These are phyloP conservation scores for Rhizoclosmatium globosum DNA, from an alignment of 192 early-diverging fungal genomes.

Conservation along the genomic window DNA sequence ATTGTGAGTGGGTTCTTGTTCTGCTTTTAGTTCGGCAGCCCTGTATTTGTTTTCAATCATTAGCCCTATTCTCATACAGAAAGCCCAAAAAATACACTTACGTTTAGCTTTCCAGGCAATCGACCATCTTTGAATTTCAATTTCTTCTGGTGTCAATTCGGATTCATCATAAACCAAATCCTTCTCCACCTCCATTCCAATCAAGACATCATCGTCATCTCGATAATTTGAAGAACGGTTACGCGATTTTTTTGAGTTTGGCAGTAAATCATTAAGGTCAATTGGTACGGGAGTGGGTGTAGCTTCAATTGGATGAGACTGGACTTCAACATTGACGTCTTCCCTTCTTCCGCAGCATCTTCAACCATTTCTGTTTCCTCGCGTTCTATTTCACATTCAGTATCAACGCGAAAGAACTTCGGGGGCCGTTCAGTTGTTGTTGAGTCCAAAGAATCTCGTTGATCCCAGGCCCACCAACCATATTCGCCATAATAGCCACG, in stretches of 20 bases:
- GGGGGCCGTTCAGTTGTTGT: neutral
- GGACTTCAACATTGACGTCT: no score
- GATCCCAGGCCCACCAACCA: conserved; percentile 37
- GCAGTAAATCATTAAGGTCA: neutral
- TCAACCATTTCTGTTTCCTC: neutral
- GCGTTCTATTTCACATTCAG: neutral
- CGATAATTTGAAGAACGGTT: neutral
- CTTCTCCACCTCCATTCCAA: conserved; percentile 37
- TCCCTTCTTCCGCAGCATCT: no score
- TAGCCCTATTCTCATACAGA: neutral
- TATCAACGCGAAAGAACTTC: neutral
- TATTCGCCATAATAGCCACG: conserved; percentile 14
- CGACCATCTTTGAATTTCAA: conserved; percentile 36
- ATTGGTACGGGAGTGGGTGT: no score
- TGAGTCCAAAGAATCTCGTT: no score
- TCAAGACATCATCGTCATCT: neutral
- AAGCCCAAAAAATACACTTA: conserved; percentile 10
- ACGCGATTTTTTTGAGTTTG: no score
- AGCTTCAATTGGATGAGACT: no score
- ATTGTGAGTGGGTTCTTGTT: neutral
- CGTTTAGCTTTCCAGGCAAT: conserved; percentile 32
- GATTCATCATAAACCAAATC: conserved; percentile 40
- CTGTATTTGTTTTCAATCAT: neutral
- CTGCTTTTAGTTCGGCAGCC: neutral
- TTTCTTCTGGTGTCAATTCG: conserved; percentile 38